Percentiles rank a stretch among this genome's conserved stretches.
Evolutionary conservation across 805 yeast genomes (phyloP).

Genomic region (Komagataella kurtzmanii): DNA sequence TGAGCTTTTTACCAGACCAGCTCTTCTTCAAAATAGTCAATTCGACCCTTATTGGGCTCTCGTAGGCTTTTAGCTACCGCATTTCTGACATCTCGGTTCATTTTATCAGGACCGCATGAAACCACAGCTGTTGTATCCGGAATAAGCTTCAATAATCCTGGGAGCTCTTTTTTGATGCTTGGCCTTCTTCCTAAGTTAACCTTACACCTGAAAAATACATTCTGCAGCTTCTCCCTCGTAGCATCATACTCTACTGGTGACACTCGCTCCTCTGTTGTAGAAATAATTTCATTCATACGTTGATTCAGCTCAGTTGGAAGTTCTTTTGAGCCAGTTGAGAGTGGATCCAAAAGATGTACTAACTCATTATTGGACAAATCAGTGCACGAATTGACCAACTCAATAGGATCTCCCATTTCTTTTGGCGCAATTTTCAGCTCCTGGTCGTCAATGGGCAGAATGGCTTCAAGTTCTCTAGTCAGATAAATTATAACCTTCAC

Average conservation of each 20-base stretch:
- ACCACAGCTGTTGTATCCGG: slow-evolving; percentile 21
- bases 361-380: not conserved
- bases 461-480: not conserved
- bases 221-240: not conserved
- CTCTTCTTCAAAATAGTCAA: slow-evolving; percentile 64
- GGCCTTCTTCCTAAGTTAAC: not conserved
- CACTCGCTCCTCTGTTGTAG: not conserved
- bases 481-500: not conserved
- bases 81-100: slow-evolving; percentile 39
- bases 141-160: not conserved
- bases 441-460: not conserved
- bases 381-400: not conserved
- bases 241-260: not conserved
- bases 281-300: not conserved
- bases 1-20: slow-evolving; percentile 43
- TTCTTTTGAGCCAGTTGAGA: not conserved
- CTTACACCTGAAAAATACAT: not conserved
- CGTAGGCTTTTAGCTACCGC: slow-evolving; percentile 26
- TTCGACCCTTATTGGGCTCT: slow-evolving; percentile 24
- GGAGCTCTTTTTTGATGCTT: not conserved
- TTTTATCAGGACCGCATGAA: slow-evolving; percentile 33
- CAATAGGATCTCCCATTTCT: not conserved
- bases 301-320: not conserved
- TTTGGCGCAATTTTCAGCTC: not conserved
- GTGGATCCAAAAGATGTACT: not conserved